Evolutionary conservation across 305 asterid species (phyloP).

Genomic region (Fraxinus greggii): DNA sequence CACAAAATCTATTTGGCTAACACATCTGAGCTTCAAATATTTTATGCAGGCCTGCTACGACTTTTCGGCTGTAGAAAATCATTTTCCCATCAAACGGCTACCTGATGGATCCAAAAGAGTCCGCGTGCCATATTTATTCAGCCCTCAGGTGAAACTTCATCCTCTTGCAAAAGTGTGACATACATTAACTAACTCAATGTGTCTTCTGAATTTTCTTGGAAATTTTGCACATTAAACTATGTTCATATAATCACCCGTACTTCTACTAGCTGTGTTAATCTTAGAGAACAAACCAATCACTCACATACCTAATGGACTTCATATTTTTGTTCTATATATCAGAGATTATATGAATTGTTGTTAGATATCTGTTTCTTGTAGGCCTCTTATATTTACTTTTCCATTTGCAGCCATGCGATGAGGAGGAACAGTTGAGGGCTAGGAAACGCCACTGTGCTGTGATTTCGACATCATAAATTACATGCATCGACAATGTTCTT

Average conservation of each 20-base stretch:
- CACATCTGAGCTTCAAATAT: not conserved
- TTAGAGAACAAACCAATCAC: not conserved
- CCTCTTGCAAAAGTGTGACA: not conserved
- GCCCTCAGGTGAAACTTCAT: conserved; percentile 55
- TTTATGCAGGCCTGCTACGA: conserved; percentile 46
- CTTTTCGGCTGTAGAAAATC: conserved; percentile 32
- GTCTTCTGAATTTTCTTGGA: not conserved
- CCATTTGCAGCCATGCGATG: conserved; percentile 50
- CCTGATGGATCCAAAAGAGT: conserved; percentile 97
- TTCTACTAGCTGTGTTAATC: not conserved
- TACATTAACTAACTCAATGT: not conserved
- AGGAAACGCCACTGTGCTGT: conserved; percentile 54
- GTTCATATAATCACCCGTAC: not conserved
- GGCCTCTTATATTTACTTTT: not conserved
- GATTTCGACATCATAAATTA: conserved; percentile 16
- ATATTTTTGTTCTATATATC: not conserved
- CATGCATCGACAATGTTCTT: not conserved
- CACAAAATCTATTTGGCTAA: not conserved
- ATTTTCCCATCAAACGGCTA: conserved; percentile 56
- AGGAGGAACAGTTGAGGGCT: conserved; percentile 41
- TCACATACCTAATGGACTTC: not conserved
- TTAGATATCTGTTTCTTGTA: not conserved
- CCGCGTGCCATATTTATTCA: conserved; percentile 50
- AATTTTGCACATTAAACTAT: not conserved
- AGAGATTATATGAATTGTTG: not conserved